Conservation (phyloP, 192 early-diverging fungal species). For the Thamnidium elegans region DNA sequence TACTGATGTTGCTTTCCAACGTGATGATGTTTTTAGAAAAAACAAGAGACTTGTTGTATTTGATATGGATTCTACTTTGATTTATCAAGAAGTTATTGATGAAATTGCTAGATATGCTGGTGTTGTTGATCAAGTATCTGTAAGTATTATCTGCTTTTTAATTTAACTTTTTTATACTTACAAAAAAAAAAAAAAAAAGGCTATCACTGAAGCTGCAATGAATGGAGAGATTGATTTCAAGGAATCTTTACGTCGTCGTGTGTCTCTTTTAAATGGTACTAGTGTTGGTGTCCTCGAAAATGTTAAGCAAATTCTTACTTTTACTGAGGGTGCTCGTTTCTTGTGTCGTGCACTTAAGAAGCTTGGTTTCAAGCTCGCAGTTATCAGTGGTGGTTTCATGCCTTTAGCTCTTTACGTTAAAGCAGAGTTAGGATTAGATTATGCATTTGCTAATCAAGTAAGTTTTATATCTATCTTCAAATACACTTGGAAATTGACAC, state of each 20-base stretch:
- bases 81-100: constrained; percentile 99
- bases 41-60: constrained; percentile 96
- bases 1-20: constrained; percentile 85
- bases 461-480: too few relatives aligned
- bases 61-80: constrained; percentile 99
- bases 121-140: constrained; percentile 87
- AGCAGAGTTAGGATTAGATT: constrained; percentile 86
- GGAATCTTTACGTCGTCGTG: constrained; percentile 85
- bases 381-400: constrained; percentile 95
- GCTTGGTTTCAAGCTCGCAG: constrained; percentile 93
- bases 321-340: constrained; percentile 89
- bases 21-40: constrained; percentile 80
- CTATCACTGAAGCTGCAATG: constrained; percentile 95
- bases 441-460: constrained; percentile 95
- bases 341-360: constrained; percentile 86
- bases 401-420: constrained; percentile 93
- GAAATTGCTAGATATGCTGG: constrained; percentile 93
- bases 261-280: constrained; percentile 84
- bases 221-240: constrained; percentile 98
- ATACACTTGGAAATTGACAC: not conserved
- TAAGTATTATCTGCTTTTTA: constrained; percentile 40
- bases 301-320: constrained; percentile 72
- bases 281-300: constrained; percentile 76
- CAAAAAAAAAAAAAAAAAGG: constrained; percentile 52
- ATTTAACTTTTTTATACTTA: not conserved